A percentile compares a stretch with the other conserved stretches of the same genome.
phyloP scores from a whole-genome alignment of 768 basidiomycete species.

The Epithele typhae region DNA sequence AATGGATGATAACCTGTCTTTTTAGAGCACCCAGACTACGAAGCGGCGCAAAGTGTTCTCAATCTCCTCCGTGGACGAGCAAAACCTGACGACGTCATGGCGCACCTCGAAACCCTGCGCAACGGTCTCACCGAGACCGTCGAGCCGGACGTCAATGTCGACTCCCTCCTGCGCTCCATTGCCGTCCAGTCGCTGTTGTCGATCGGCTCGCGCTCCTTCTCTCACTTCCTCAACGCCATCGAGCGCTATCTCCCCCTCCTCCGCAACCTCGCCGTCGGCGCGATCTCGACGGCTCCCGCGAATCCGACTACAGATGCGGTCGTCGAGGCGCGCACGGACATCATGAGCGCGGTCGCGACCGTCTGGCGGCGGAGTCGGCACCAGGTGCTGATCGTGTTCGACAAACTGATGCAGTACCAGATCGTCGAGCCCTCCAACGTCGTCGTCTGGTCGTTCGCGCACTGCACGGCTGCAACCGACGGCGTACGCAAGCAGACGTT shows the following conservation, averaged over 20 bases:
- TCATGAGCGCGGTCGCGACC: constrained; percentile 62
- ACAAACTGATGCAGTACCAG: constrained; percentile 98
- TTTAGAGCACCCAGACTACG: constrained; percentile 71
- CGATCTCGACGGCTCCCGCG: constrained; percentile 31
- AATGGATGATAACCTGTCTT: background rate
- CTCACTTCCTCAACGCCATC: constrained; percentile 95
- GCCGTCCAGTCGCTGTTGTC: constrained; percentile 84
- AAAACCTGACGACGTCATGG: constrained; percentile 75
- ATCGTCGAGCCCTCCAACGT: constrained; percentile 94
- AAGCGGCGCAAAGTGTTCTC: constrained; percentile 74
- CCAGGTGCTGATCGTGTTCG: constrained; percentile 88
- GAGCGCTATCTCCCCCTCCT: constrained; percentile 86
- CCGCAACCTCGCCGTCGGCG: constrained; percentile 50
- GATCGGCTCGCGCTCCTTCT: constrained; percentile 94
- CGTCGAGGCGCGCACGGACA: constrained; percentile 59
- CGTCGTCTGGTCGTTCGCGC: constrained; percentile 76
- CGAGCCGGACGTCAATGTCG: constrained; percentile 59
- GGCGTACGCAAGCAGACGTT: constrained; percentile 32
- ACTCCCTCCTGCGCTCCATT: constrained; percentile 68
- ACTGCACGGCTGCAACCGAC: constrained; percentile 41
- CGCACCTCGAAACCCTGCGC: constrained; percentile 67
- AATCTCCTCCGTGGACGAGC: constrained; percentile 78
- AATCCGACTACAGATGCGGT: constrained; percentile 27
- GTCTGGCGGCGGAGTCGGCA: constrained; percentile 88
- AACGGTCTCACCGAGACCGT: constrained; percentile 57